Conservation (phyloP, 371 early-diverging fungal genomes). For the Umbelopsis sp. region DNA sequence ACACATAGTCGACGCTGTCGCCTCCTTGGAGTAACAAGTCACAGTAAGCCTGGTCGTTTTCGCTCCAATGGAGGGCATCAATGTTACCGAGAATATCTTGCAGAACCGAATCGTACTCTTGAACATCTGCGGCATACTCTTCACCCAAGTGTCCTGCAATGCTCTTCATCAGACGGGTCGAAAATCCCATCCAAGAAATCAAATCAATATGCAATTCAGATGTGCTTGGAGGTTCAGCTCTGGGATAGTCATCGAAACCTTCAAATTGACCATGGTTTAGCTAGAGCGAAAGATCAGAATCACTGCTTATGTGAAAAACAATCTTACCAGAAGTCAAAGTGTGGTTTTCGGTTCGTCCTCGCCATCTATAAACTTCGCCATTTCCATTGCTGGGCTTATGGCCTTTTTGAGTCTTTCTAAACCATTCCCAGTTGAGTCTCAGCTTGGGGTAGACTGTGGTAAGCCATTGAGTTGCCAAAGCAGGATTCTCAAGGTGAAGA, state of each 20-base stretch:
- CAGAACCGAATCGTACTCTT: conserved; percentile 57
- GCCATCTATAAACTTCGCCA: conserved; percentile 87
- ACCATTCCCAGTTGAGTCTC: conserved; percentile 80
- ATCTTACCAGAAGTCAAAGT: conserved; percentile 84
- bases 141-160: conserved; percentile 68
- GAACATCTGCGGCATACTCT: conserved; percentile 49
- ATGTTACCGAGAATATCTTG: conserved; percentile 45
- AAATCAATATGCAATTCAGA: conserved; percentile 93
- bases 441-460: conserved; percentile 68
- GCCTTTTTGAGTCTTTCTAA: conserved; percentile 79
- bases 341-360: conserved; percentile 85
- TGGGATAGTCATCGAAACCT: conserved; percentile 96
- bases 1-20: conserved; percentile 64
- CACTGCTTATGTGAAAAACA: neutral
- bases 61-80: conserved; percentile 80
- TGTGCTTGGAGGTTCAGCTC: conserved; percentile 72
- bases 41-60: conserved; percentile 72
- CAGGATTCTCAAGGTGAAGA: conserved; percentile 51
- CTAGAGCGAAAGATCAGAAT: neutral
- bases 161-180: conserved; percentile 68
- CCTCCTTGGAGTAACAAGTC: conserved; percentile 73
- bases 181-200: conserved; percentile 87
- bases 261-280: conserved; percentile 3
- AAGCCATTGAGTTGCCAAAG: conserved; percentile 62
- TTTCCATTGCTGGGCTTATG: conserved; percentile 41